A percentile compares a stretch with the other conserved stretches of the same genome.
These are phyloP conservation scores for Emmonsiellopsis sp. DNA, from an alignment of 2,329 filamentous ascomycete genomes.

Conservation along the genomic window DNA sequence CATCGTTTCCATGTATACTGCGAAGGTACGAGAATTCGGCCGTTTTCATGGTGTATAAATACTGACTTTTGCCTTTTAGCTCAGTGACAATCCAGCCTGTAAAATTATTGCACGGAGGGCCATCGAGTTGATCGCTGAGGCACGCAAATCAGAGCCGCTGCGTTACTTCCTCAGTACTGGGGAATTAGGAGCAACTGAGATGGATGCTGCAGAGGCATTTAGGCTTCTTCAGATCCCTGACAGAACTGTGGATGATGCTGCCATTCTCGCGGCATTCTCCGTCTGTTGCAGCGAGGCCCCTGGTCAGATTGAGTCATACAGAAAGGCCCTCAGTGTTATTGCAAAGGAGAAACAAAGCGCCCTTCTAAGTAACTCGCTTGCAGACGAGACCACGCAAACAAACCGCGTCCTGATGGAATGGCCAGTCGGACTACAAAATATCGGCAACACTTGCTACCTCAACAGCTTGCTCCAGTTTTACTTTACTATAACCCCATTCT, in stretches of 20 bases:
- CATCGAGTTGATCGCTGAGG: slow-evolving; percentile 49
- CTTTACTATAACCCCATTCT: slow-evolving; percentile 74
- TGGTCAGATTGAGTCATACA: slow-evolving; percentile 36
- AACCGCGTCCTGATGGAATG: slow-evolving; percentile 41
- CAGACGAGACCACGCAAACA: slow-evolving; percentile 21
- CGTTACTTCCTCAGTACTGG: slow-evolving; percentile 46
- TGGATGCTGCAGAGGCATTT: slow-evolving; percentile 49
- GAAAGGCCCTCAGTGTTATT: slow-evolving; percentile 41
- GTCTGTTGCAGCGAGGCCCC: slow-evolving; percentile 39
- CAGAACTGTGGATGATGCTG: slow-evolving; percentile 42
- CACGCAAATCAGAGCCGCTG: slow-evolving; percentile 47
- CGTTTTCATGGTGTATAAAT: neutral
- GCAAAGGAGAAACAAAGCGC: slow-evolving; percentile 34
- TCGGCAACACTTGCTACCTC: slow-evolving; percentile 95
- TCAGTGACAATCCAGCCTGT: slow-evolving; percentile 42
- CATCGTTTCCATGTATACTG: slow-evolving; percentile 47
- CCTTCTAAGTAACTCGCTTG: slow-evolving; percentile 25
- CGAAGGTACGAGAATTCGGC: slow-evolving; percentile 39
- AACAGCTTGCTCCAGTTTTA: slow-evolving; percentile 96
- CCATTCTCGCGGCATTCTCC: slow-evolving; percentile 41
- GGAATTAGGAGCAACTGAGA: slow-evolving; percentile 40
- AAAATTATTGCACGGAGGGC: slow-evolving; percentile 46
- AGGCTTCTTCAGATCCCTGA: slow-evolving; percentile 44
- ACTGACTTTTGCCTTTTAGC: slow-evolving; percentile 23
- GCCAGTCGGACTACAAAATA: slow-evolving; percentile 83